Percentiles rank a stretch among this genome's conserved stretches.
Conservation (phyloP, 768 basidiomycete species). For the Mycena filopes region DNA sequence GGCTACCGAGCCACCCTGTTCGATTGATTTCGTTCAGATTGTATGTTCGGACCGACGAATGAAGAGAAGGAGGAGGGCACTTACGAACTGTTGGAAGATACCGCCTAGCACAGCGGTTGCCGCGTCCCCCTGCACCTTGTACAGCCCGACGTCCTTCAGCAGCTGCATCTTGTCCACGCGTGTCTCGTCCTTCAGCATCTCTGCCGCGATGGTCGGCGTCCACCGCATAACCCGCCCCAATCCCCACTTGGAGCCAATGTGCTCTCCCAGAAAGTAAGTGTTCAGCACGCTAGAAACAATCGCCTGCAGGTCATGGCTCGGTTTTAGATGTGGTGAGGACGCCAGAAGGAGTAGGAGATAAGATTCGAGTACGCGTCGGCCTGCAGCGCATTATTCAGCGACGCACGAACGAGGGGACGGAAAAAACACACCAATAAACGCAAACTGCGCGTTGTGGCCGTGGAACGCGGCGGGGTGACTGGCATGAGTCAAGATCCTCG, state of each 20-base stretch:
- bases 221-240: constrained; percentile 80
- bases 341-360: constrained; percentile 81
- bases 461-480: constrained; percentile 74
- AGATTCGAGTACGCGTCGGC: constrained; percentile 80
- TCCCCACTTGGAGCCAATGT: constrained; percentile 80
- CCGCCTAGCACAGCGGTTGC: constrained; percentile 83
- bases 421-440: constrained; percentile 72
- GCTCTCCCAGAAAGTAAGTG: constrained; percentile 77
- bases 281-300: constrained; percentile 69
- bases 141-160: constrained; percentile 70
- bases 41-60: neutral
- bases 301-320: constrained; percentile 66
- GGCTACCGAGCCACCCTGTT: constrained; percentile 58
- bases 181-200: constrained; percentile 42
- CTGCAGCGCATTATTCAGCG: constrained; percentile 47
- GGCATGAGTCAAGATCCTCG: constrained; percentile 79
- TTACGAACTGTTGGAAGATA: constrained; percentile 82
- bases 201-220: constrained; percentile 65
- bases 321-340: constrained; percentile 58
- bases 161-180: constrained; percentile 46
- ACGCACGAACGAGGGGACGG: neutral
- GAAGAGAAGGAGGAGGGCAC: constrained; percentile 37
- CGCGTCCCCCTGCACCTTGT: constrained; percentile 81
- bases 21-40: constrained; percentile 1
- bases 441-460: constrained; percentile 78